Evolutionary conservation across 2,329 filamentous ascomycete species (phyloP).

Genomic region (Fusarium denticulatum): DNA sequence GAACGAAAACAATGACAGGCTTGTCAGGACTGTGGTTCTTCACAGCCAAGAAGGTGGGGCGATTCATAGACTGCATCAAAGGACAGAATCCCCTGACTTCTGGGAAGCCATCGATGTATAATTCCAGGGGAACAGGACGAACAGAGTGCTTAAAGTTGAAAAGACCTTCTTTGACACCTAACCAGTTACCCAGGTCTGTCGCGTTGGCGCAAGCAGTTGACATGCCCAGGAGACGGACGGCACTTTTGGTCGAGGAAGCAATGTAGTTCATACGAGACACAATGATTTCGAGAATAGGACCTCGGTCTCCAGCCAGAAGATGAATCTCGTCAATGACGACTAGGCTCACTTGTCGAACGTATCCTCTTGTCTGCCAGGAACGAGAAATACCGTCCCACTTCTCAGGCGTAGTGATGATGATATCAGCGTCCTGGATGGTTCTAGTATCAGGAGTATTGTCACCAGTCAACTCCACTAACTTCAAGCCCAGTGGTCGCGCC

Average conservation of each 20-base stretch:
- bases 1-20: conserved; percentile 97
- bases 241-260: conserved; percentile 88
- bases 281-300: conserved; percentile 98
- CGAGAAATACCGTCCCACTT: conserved; percentile 99
- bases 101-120: conserved; percentile 97
- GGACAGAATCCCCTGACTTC: conserved; percentile 96
- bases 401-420: conserved; percentile 99
- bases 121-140: conserved; percentile 92
- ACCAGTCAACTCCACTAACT: conserved; percentile 92
- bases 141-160: conserved; percentile 99
- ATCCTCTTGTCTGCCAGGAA: conserved; percentile 97
- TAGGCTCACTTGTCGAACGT: conserved; percentile 91
- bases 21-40: conserved; percentile 97
- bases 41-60: conserved; percentile 94
- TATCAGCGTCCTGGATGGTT: conserved; percentile 94
- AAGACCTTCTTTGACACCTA: conserved; percentile 92
- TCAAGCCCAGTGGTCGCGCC: conserved; percentile 83
- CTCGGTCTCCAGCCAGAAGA: conserved; percentile 93
- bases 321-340: conserved; percentile 99
- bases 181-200: conserved; percentile 92
- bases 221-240: conserved; percentile 95
- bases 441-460: conserved; percentile 98
- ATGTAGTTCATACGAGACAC: conserved; percentile 98
- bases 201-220: conserved; percentile 98
- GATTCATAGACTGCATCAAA: conserved; percentile 99